Conservation (phyloP, 257 asterid genomes). For the Solanum okadae region DNA sequence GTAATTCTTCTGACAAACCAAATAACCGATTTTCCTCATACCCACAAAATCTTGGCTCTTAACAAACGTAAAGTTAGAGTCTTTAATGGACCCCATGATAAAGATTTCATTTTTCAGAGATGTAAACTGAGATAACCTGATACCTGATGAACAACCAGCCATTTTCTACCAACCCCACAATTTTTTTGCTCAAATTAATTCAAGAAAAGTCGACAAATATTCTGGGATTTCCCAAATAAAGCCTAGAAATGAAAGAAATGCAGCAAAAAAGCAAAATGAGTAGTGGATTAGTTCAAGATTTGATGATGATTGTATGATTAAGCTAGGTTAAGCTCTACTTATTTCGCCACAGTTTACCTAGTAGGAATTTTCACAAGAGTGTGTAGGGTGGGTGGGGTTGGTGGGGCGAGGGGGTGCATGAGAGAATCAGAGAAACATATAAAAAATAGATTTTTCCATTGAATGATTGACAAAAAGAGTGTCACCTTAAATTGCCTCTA, state of each 20-base stretch:
- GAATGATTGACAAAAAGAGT: background rate
- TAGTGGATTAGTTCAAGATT: background rate
- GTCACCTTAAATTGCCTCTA: background rate
- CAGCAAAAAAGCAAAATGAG: background rate
- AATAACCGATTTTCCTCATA: constrained; percentile 7
- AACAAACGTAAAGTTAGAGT: constrained; percentile 10
- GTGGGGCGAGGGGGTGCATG: background rate
- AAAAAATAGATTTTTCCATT: background rate
- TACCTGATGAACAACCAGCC: constrained; percentile 55
- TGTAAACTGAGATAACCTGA: constrained; percentile 29
- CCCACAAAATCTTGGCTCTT: constrained; percentile 7
- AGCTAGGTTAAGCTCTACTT: background rate
- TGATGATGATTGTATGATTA: background rate
- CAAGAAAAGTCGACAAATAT: constrained; percentile 35
- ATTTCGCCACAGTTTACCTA: background rate
- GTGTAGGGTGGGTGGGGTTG: too few relatives aligned
- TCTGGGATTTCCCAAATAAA: constrained; percentile 3
- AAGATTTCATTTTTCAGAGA: constrained; percentile 26
- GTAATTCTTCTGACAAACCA: constrained; percentile 7
- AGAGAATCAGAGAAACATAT: background rate
- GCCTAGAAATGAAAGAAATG: background rate
- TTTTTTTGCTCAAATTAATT: background rate
- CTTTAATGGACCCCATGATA: constrained; percentile 9
- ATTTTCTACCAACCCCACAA: constrained; percentile 9
- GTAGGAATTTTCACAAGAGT: background rate